phyloP scores from a whole-genome alignment of 2,329 filamentous ascomycete genomes.

The Penicillium hesseltinei region DNA sequence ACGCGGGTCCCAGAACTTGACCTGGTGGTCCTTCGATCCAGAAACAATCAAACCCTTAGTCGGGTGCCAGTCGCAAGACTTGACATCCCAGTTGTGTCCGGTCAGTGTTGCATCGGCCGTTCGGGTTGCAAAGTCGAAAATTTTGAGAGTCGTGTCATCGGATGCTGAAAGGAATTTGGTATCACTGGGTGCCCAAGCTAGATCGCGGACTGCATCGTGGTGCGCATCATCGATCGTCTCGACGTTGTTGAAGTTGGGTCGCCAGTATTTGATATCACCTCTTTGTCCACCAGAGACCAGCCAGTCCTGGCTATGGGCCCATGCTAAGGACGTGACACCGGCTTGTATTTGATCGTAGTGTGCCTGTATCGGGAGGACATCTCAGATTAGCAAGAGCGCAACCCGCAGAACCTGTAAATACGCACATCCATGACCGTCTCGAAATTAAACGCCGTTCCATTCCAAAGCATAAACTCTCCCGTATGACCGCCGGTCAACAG shows the following conservation, averaged over 20 bases:
- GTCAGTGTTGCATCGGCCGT: conserved; percentile 78
- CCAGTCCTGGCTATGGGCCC: conserved; percentile 97
- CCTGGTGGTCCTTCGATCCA: conserved; percentile 93
- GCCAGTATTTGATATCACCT: conserved; percentile 96
- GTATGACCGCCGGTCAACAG: conserved; percentile 92
- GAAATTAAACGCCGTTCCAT: conserved; percentile 98
- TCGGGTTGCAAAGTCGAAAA: conserved; percentile 91
- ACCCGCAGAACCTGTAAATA: conserved; percentile 2
- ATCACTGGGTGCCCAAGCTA: conserved; percentile 92
- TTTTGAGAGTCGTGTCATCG: conserved; percentile 89
- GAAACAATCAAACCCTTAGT: conserved; percentile 91
- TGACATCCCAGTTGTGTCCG: conserved; percentile 98
- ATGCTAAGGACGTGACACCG: conserved; percentile 51
- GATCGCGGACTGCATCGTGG: conserved; percentile 80
- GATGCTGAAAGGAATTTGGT: conserved; percentile 94
- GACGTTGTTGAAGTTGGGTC: conserved; percentile 98
- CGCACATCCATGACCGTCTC: conserved; percentile 91
- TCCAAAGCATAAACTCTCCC: conserved; percentile 98
- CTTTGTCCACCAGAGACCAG: conserved; percentile 93
- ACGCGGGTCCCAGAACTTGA: conserved; percentile 98
- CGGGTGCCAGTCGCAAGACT: conserved; percentile 96
- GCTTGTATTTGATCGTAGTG: conserved; percentile 64
- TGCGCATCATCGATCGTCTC: conserved; percentile 86
- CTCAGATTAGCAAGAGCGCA: conserved; percentile 7
- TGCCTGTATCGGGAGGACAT: conserved; percentile 48